Percentiles rank a stretch among this genome's conserved stretches.
Conservation (phyloP, 108 stramenopile species). For the Craspedostauros australis region DNA sequence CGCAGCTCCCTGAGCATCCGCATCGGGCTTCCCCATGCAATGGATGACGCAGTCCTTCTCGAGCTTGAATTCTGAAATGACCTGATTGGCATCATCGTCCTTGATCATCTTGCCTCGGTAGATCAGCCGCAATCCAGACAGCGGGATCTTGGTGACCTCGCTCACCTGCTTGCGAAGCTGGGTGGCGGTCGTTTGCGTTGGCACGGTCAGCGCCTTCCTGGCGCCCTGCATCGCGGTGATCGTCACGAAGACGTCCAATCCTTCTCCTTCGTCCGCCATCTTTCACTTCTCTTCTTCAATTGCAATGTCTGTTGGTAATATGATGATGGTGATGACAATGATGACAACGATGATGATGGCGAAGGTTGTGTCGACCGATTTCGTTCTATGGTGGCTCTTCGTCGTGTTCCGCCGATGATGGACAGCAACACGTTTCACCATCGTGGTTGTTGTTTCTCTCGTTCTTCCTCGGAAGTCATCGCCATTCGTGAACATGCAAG, state of each 20-base stretch:
- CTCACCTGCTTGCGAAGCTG: constrained; percentile 36
- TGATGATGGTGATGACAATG: too few species aligned
- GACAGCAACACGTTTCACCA: too few species aligned
- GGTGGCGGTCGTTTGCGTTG: constrained; percentile 21
- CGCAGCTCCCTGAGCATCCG: not conserved
- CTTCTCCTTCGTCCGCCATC: too few species aligned
- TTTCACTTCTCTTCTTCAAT: too few species aligned
- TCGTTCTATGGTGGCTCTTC: too few species aligned
- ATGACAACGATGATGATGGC: too few species aligned
- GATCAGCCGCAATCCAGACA: constrained; percentile 51
- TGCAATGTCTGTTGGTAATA: too few species aligned
- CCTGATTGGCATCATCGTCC: constrained; percentile 39
- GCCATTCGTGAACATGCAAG: too few species aligned
- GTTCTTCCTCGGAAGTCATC: too few species aligned
- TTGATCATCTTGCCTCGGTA: constrained; percentile 74
- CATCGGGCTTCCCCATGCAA: constrained; percentile 76
- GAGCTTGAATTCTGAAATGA: constrained; percentile 56
- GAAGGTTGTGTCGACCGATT: too few species aligned
- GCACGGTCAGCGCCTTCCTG: constrained; percentile 1
- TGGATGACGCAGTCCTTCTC: constrained; percentile 77
- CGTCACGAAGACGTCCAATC: constrained; percentile 20
- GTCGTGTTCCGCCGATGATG: too few species aligned
- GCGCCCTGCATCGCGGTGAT: constrained; percentile 25
- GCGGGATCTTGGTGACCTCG: constrained; percentile 64
- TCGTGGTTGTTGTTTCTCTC: too few species aligned